Conservation (phyloP, 2,329 filamentous ascomycete genomes). For the Scleromitrula shiraiana region DNA sequence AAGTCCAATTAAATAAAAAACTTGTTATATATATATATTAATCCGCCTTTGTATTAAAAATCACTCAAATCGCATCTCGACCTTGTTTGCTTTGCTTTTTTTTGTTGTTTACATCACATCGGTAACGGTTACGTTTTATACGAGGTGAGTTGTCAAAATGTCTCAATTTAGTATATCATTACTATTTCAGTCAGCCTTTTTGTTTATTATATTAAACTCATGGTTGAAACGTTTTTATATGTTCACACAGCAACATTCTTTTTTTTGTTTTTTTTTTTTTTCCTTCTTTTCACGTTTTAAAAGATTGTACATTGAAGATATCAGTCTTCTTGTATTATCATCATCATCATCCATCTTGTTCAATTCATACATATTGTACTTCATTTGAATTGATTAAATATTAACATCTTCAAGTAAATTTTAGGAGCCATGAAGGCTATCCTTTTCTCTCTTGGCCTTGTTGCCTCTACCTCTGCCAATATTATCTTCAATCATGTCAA, state of each 20-base stretch:
- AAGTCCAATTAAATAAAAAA: too few relatives aligned
- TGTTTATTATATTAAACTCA: too few relatives aligned
- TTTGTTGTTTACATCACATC: neutral
- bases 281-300: too few relatives aligned
- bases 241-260: too few relatives aligned
- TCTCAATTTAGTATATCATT: constrained; percentile 4
- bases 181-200: neutral
- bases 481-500: constrained; percentile 41
- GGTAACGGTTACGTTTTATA: neutral
- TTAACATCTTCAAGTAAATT: constrained; percentile 9
- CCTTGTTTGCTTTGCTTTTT: too few relatives aligned
- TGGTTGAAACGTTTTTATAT: too few relatives aligned
- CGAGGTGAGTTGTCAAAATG: constrained; percentile 10
- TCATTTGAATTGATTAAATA: neutral
- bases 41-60: neutral
- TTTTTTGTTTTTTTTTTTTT: neutral
- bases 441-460: constrained; percentile 27
- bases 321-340: too few relatives aligned
- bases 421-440: constrained; percentile 23
- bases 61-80: neutral
- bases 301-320: too few relatives aligned
- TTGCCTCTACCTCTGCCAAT: constrained; percentile 35
- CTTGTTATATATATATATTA: neutral
- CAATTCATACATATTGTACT: too few relatives aligned
- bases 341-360: too few relatives aligned